These are phyloP conservation scores for Lophiotrema nucula DNA, from an alignment of 495 filamentous ascomycete genomes.

Conservation along the genomic window DNA sequence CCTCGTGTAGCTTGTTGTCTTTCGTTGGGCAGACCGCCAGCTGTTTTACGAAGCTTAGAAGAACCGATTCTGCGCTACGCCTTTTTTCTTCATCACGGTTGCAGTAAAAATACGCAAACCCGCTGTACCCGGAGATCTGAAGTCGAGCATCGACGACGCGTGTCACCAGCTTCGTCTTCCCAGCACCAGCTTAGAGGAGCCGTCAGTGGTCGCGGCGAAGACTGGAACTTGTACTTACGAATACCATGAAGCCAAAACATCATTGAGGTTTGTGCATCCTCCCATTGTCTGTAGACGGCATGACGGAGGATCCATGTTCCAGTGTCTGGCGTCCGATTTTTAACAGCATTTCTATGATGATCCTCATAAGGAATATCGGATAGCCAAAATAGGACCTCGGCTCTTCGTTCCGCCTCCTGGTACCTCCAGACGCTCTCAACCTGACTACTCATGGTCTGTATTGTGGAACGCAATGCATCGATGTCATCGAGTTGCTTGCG, in stretches of 20 bases:
- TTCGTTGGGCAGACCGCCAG: background rate
- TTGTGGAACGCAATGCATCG: too few relatives aligned
- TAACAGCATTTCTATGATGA: constrained; percentile 12
- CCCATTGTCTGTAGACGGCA: constrained; percentile 16
- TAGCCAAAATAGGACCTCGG: constrained; percentile 25
- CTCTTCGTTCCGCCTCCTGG: background rate
- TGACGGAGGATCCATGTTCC: constrained; percentile 25
- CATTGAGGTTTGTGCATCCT: constrained; percentile 23
- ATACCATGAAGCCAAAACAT: constrained; percentile 35
- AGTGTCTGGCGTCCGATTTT: constrained; percentile 13
- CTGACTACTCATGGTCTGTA: too few relatives aligned
- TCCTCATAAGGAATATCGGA: constrained; percentile 15
- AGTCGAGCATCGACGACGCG: background rate
- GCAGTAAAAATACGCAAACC: background rate
- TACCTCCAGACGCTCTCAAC: background rate
- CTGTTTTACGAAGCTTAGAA: background rate
- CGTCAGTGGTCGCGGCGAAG: background rate
- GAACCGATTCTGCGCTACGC: background rate
- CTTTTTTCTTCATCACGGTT: background rate
- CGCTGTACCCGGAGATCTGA: too few relatives aligned
- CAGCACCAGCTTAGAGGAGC: background rate
- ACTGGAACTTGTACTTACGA: background rate
- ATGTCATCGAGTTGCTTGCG: background rate
- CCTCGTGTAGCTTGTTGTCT: background rate
- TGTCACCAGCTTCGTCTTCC: background rate